Base-by-base conservation (phyloP, 2,329 filamentous ascomycete genomes). In the Beauveria asiatica region DNA sequence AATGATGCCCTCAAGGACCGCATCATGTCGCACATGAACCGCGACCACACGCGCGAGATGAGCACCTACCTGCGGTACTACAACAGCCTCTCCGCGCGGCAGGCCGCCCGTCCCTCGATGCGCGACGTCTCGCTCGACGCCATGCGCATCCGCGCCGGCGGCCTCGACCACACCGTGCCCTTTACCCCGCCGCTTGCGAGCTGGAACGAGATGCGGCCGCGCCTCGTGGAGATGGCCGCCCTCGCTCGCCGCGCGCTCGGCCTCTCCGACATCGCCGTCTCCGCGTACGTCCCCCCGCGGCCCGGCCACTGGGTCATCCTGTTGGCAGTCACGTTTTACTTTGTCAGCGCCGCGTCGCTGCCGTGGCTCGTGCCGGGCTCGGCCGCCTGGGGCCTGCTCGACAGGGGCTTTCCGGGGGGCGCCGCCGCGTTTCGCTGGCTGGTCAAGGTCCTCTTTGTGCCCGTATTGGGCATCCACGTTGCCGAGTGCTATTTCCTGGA, bases 1-100 rank as follows among this genome's bases (percentile, higher is more conserved):
- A 70, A 72, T 23, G 67, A 67, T 52, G 67, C 66, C 41, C 65
- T 69, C 61, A 73, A 70, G 51, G 65, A 66, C 44, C 73, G 74
- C 65, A 76, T 77, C 72, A 83, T 93, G 69, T 79, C 79, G 39
- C 92, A 97, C 78, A 94, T 97, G 90, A 96, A 97, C 76, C 77
- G 78, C 48, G 88, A 93, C 73, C 93, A 96, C 75, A 77, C 80
- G 56, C 81, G 84, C 66, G 90, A 90, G 61, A 84, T 96, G 54
- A 76, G 82, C 61, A 81, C 88, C 69, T 96, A 92, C 74, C 83
- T 95, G n/a, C 85, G 85, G 64, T 83, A 91, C 72, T 91, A 85
- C 76, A 79, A 77, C 70, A 72, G 78, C 17, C 76, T 90, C 49
- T 81, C 85, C 17, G 68, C 80, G 8, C 72, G 75, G 62, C 75